Evolutionary conservation across 495 filamentous ascomycete species (phyloP), one percentile per base, ranked within the genome.

Genomic region (Aspergillus mulundensis): DNA sequence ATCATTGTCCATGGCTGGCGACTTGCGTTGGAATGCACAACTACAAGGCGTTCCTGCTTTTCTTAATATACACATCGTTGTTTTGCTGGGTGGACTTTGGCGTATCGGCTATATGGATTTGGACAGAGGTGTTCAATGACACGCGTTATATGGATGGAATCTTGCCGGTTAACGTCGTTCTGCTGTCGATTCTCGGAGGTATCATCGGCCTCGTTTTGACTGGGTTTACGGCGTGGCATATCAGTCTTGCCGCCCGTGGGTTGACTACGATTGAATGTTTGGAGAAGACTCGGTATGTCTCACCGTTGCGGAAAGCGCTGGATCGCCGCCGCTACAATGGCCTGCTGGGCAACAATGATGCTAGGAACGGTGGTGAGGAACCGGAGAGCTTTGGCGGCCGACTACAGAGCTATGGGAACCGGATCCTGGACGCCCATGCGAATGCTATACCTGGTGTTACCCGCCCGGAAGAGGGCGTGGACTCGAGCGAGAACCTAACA

Each of bases 1-100:
- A 98, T 70, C 94, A 98, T 74, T 98, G 94, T 64, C 94, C 94
- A 6, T 98, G 94, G 94, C 80, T 97, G 45, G 94, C 95, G 18
- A 97, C 90, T 3, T 98, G 94, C 66, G 87, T 98, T 44, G 95
- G 95, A 21, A 72, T 98, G 54, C 81, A 84, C 62, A 98, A 97
- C 72, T 95, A 97, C 77, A 97, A 97, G 70, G 79, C 91, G 5
- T 98, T 98, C 68, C 66, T 98, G 34, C 80, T 97, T 8, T 98
- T 98, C 71, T 80, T 98, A 23, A 87, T 95, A 51, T 97, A 98
- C 67, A 90, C 89, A 10, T 88, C 84, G 15, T 47, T 96, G 14
- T 96, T 95, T 76, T 91, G 89, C 77, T 84, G 89, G 73, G 77
- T 90, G 55, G 86, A 83, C 69, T 96, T 95, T 65, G 78, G 67